A percentile compares a stretch with the other conserved stretches of the same genome.
phyloP scores from a whole-genome alignment of 257 asterid genomes.

The Lavandula angustifolia region DNA sequence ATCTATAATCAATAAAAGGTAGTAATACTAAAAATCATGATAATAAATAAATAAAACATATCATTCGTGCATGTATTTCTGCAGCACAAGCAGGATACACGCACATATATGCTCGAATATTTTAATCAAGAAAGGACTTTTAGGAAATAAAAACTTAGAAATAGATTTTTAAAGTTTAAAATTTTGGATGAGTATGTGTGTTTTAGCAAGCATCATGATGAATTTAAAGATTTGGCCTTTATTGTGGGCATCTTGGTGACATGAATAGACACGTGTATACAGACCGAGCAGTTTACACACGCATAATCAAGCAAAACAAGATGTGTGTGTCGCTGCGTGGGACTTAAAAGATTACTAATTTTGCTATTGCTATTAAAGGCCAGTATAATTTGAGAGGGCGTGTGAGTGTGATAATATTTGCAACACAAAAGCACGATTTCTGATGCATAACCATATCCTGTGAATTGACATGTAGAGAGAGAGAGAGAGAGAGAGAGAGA shows the following conservation, averaged over 20 bases:
- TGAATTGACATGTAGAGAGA: conserved; percentile 34
- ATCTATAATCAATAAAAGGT: background rate
- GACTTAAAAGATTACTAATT: conserved; percentile 1
- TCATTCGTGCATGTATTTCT: conserved; percentile 21
- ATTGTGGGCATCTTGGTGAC: conserved; percentile 23
- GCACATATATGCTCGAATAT: background rate
- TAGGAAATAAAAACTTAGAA: background rate
- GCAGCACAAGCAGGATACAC: conserved; percentile 6
- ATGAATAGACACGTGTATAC: conserved; percentile 12
- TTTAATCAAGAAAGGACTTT: background rate
- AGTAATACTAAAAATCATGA: background rate
- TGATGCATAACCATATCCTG: conserved; percentile 31
- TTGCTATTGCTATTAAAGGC: background rate
- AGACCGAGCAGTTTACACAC: background rate
- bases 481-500: conserved; percentile 34
- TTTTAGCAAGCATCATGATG: conserved; percentile 29
- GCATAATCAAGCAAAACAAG: background rate
- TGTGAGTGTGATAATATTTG: conserved; percentile 35
- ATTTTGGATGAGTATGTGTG: conserved; percentile 1
- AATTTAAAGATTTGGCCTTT: conserved; percentile 29
- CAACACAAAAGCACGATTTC: conserved; percentile 28
- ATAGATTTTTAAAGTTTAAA: background rate
- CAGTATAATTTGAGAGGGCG: conserved; percentile 32
- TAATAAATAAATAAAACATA: conserved; percentile 22
- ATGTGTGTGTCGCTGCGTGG: background rate